Conservation (phyloP, 306 rosid species). For the Potentilla sterilis region DNA sequence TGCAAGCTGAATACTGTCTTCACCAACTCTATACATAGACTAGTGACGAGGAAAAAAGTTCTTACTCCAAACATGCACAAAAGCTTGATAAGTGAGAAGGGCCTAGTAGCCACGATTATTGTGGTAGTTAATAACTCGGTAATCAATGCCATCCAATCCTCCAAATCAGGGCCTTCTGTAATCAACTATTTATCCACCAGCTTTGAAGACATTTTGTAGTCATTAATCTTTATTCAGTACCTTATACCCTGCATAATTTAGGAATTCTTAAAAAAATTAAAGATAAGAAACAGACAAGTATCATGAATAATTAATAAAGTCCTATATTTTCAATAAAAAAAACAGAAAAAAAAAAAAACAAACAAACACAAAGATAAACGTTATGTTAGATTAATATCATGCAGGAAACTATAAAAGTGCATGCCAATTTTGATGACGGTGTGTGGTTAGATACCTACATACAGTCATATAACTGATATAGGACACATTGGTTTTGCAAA, state of each 20-base stretch:
- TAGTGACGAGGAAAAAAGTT: constrained; percentile 36
- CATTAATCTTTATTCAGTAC: constrained; percentile 5
- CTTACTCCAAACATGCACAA: constrained; percentile 49
- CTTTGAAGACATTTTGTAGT: constrained; percentile 9
- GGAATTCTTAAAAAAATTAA: constrained; percentile 22
- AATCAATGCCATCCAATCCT: constrained; percentile 46
- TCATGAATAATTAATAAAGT: too few species aligned
- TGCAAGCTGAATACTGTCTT: constrained; percentile 40
- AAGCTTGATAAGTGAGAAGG: constrained; percentile 41
- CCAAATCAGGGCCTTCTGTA: constrained; percentile 24
- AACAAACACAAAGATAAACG: background rate
- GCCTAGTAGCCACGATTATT: constrained; percentile 44
- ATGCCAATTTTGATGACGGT: background rate
- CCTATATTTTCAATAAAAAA: too few species aligned
- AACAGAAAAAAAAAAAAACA: background rate
- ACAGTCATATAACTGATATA: too few species aligned
- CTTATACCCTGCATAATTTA: constrained; percentile 36
- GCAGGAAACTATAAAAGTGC: background rate
- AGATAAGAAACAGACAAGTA: background rate
- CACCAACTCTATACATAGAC: constrained; percentile 59
- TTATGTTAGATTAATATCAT: background rate
- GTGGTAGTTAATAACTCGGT: constrained; percentile 36
- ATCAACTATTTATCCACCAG: constrained; percentile 31
- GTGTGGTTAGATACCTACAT: background rate
- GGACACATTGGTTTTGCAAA: background rate